Evolutionary conservation across 768 basidiomycete genomes (phyloP), one percentile per base, ranked within the genome.

Genomic region (Hysterangium stoloniferum): DNA sequence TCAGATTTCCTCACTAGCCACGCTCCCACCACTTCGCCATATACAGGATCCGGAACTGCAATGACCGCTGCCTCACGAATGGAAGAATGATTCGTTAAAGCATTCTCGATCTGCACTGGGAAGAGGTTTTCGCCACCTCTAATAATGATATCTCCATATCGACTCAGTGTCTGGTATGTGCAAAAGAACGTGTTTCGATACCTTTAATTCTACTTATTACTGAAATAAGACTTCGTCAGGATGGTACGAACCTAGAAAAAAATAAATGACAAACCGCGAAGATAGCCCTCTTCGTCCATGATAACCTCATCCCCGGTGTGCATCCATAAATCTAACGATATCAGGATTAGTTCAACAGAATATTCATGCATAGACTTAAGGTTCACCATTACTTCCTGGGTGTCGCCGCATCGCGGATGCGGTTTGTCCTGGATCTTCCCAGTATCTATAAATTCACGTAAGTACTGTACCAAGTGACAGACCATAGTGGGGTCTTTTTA

Each of bases 121-220:
- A 86, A 85, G 48, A 93, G 68, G 64, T 94, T 87, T 79, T 91
- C 88, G 55, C 88, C 88, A 15, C 86, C 88, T 17, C 88, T 82
- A 55, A 91, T 90, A 57, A 91, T 88, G 46, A 90, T 78, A 62
- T 91, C 88, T 79, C 84, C 48, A n/a, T 40, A 27, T 42, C 53
- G 29, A 17, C 38, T 13, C 34, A 8, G 43, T 42, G 24, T 31
- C 34, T 36, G 35, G 15, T 22, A 22, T 19, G 4, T 22, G 25
- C 19, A 55, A 63, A n/a, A 19, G 24, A 17, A 6, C 20, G n/a
- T 36, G 22, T 35, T 6, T 24, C 24, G 29, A 11, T 56, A 81
- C 82, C 75, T 90, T 51, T 90, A 48, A 80, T 82, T 52, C 87
- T 72, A 38, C 86, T 82, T 41, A 88, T 86, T 50, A 90, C 87